phyloP scores from a whole-genome alignment of 1,284 basidiomycete genomes.

The Kwoniella shivajii region DNA sequence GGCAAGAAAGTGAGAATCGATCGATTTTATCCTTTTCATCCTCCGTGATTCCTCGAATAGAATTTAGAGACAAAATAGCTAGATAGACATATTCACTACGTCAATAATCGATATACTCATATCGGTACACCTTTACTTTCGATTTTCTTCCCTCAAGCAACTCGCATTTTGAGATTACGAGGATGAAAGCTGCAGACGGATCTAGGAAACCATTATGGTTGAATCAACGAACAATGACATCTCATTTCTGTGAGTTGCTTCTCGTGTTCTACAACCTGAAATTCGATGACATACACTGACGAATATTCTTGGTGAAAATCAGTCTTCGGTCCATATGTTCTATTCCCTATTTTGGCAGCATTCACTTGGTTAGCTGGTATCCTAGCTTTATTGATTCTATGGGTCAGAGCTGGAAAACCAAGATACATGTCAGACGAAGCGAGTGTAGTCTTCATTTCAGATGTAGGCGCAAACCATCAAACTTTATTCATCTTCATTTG shows the following conservation, averaged over 20 bases:
- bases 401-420: slow-evolving; percentile 51
- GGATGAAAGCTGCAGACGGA: slow-evolving; percentile 17
- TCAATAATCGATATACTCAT: no score
- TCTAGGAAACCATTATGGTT: slow-evolving; percentile 14
- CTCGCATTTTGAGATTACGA: background rate
- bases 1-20: no score
- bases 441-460: slow-evolving; percentile 56
- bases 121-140: no score
- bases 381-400: slow-evolving; percentile 51
- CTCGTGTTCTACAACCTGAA: background rate
- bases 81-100: no score
- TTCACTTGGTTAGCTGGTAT: slow-evolving; percentile 48
- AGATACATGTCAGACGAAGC: slow-evolving; percentile 51
- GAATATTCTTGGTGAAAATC: background rate
- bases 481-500: slow-evolving; percentile 54
- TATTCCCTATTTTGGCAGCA: slow-evolving; percentile 41
- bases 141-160: no score
- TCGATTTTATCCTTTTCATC: no score
- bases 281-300: background rate
- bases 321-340: slow-evolving; percentile 54
- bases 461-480: slow-evolving; percentile 55
- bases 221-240: slow-evolving; percentile 20
- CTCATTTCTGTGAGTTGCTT: slow-evolving; percentile 43
- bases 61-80: no score
- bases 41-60: no score